phyloP scores from a whole-genome alignment of 164 flowering plant genomes.

The Magnolia changhungtana region DNA sequence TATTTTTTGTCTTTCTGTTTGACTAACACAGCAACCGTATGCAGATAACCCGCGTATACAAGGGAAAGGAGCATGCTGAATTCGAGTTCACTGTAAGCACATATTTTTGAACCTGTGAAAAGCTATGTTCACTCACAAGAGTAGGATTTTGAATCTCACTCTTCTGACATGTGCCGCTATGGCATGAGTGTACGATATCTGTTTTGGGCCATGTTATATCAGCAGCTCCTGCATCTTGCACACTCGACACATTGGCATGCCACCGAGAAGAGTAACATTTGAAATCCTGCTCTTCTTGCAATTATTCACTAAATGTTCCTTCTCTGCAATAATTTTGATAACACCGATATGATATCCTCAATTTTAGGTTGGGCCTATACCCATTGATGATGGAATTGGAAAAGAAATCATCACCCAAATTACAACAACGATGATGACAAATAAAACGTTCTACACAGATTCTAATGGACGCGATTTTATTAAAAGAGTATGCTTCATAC shows the following conservation, averaged over 20 bases:
- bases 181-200: neutral
- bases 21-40: neutral
- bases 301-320: neutral
- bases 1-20: neutral
- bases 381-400: conserved; percentile 73
- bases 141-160: neutral
- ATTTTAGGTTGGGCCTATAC: conserved; percentile 36
- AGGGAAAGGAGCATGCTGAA: conserved; percentile 54
- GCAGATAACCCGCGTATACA: conserved; percentile 86
- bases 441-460: conserved; percentile 85
- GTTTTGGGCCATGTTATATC: neutral
- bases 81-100: conserved; percentile 49
- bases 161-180: neutral
- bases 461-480: conserved; percentile 96
- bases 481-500: conserved; percentile 54
- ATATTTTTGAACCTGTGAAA: neutral
- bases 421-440: conserved; percentile 54
- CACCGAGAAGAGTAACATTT: neutral
- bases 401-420: conserved; percentile 77
- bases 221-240: neutral
- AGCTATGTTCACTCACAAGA: neutral
- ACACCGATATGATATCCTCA: neutral
- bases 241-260: neutral
- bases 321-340: neutral
- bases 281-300: neutral